Conservation (phyloP, 2,329 filamentous ascomycete species). For the Stagonosporopsis rhizophila region DNA sequence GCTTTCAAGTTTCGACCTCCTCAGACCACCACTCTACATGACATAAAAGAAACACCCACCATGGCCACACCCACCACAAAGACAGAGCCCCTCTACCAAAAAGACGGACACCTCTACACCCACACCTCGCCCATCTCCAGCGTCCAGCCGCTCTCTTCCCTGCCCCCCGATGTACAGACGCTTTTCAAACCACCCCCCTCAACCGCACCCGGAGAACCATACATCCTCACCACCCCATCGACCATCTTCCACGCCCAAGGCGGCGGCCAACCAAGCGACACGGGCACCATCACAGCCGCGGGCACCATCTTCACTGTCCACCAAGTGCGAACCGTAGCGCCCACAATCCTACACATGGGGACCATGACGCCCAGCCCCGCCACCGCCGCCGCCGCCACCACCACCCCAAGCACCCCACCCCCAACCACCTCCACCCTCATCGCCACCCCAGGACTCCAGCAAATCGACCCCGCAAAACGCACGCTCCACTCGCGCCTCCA, state of each 20-base stretch:
- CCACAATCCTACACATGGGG: conserved; percentile 72
- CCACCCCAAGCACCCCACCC: no score
- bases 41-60: background rate
- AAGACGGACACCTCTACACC: conserved; percentile 51
- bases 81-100: conserved; percentile 50
- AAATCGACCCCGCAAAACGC: conserved; percentile 67
- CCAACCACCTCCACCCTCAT: background rate
- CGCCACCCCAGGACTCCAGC: conserved; percentile 49
- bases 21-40: no score
- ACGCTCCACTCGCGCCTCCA: conserved; percentile 72
- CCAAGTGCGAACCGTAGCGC: conserved; percentile 53
- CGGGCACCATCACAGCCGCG: conserved; percentile 63
- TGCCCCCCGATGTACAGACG: conserved; percentile 60
- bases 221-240: conserved; percentile 65
- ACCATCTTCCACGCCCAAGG: conserved; percentile 82
- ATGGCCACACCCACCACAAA: conserved; percentile 11
- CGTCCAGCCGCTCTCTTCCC: conserved; percentile 57
- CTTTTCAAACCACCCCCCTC: conserved; percentile 64
- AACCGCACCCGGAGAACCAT: conserved; percentile 49
- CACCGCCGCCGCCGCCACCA: no score
- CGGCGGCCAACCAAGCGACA: conserved; percentile 75
- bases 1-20: no score
- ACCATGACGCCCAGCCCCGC: no score
- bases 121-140: conserved; percentile 57
- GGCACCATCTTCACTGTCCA: conserved; percentile 66